Conservation (phyloP, 352 stramenopile species). For the Pythium guiyangense region DNA sequence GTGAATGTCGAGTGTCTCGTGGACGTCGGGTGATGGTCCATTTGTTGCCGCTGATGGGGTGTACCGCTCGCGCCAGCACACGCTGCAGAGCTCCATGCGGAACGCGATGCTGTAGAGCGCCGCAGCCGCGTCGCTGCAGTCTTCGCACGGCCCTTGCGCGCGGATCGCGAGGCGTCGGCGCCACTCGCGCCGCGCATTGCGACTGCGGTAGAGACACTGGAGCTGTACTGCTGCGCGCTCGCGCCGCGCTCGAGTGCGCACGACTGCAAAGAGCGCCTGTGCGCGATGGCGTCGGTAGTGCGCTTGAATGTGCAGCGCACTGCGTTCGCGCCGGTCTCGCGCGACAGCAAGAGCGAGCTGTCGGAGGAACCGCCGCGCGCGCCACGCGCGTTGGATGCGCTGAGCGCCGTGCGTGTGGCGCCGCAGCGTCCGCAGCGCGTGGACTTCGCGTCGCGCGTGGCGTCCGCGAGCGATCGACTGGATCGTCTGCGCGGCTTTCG, state of each 20-base stretch:
- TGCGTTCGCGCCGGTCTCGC: conserved; percentile 14
- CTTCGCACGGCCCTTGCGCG: conserved; percentile 30
- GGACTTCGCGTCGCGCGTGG: conserved; percentile 10
- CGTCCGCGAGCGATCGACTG: conserved; percentile 7
- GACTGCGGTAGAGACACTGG: conserved; percentile 36
- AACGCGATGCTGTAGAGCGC: conserved; percentile 30
- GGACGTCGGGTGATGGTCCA: neutral
- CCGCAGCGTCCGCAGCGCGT: neutral
- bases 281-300: conserved; percentile 11
- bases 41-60: neutral
- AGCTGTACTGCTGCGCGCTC: conserved; percentile 34
- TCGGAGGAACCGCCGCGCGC: conserved; percentile 16
- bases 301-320: conserved; percentile 20
- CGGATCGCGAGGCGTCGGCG: conserved; percentile 29
- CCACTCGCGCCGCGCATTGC: conserved; percentile 22
- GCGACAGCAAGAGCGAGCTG: conserved; percentile 6
- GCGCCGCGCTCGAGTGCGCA: conserved; percentile 20
- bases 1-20: conserved; percentile 17
- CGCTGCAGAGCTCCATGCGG: conserved; percentile 25
- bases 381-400: conserved; percentile 35
- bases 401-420: neutral
- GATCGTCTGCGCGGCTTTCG: too few relatives aligned
- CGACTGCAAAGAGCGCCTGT: conserved; percentile 20
- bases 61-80: conserved; percentile 21
- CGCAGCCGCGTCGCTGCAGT: conserved; percentile 34